phyloP scores from a whole-genome alignment of 495 filamentous ascomycete species.

The Neurospora sp. region DNA sequence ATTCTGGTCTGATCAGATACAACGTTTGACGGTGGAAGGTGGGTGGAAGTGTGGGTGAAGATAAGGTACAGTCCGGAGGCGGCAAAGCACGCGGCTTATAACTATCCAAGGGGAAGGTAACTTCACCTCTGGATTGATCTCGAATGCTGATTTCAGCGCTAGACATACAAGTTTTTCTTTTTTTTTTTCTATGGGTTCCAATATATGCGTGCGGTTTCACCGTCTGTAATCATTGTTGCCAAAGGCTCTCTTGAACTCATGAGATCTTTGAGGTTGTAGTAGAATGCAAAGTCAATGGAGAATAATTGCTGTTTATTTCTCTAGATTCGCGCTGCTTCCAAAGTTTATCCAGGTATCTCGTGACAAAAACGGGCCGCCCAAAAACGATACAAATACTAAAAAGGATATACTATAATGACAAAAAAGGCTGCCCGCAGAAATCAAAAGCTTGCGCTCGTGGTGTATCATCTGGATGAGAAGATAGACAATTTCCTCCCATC shows the following conservation, averaged over 20 bases:
- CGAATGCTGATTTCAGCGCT: background rate
- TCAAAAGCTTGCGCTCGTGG: background rate
- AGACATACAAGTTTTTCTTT: background rate
- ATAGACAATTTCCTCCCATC: background rate
- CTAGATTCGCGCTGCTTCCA: background rate
- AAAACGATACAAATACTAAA: background rate
- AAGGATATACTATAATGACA: background rate
- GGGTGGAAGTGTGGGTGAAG: background rate
- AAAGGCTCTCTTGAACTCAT: background rate
- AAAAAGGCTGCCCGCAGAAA: background rate
- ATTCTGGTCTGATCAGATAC: background rate
- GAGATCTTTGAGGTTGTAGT: background rate
- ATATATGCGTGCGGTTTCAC: background rate
- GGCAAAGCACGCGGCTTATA: background rate
- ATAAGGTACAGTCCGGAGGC: background rate
- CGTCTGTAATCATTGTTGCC: background rate
- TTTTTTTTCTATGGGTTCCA: background rate
- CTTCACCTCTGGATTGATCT: background rate
- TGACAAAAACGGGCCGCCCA: background rate
- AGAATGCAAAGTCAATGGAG: background rate
- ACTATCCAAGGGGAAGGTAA: background rate
- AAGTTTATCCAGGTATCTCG: background rate
- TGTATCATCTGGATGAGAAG: background rate
- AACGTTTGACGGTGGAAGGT: background rate
- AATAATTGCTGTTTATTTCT: background rate